Evolutionary conservation across 1,284 basidiomycete species (phyloP).

Genomic region (Ganoderma multipileum): DNA sequence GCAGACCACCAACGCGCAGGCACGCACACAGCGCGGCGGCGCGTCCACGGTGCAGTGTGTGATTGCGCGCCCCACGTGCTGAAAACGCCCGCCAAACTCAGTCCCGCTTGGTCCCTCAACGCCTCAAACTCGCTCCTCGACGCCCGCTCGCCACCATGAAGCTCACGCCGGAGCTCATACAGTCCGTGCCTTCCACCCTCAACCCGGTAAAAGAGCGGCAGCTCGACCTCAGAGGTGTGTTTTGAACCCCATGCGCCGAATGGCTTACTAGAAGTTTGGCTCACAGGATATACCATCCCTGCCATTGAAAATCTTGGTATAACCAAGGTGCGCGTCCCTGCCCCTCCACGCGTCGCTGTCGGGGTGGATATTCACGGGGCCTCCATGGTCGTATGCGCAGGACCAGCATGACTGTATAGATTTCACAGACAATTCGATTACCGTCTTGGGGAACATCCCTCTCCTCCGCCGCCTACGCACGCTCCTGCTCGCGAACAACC

Average conservation of each 20-base stretch:
- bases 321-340: conserved; percentile 72
- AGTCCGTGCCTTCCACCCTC: conserved; percentile 77
- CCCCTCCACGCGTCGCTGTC: conserved; percentile 13
- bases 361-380: neutral
- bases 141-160: conserved; percentile 64
- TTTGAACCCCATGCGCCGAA: conserved; percentile 12
- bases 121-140: conserved; percentile 20
- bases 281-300: conserved; percentile 93
- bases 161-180: conserved; percentile 91
- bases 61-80: conserved; percentile 31
- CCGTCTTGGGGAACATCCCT: conserved; percentile 87
- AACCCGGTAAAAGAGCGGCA: conserved; percentile 95
- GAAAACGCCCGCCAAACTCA: conserved; percentile 11
- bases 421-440: conserved; percentile 95
- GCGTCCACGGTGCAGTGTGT: conserved; percentile 30
- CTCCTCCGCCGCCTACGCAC: conserved; percentile 82
- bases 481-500: conserved; percentile 88
- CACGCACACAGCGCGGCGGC: conserved; percentile 25
- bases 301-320: conserved; percentile 99
- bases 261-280: conserved; percentile 34
- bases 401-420: conserved; percentile 96
- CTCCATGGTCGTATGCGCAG: conserved; percentile 43
- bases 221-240: conserved; percentile 90
- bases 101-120: conserved; percentile 9
- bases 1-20: conserved; percentile 24